A percentile compares a stretch with the other conserved stretches of the same genome.
phyloP scores from a whole-genome alignment of 148 eudicot genomes.

The Rhododendron griersonianum region DNA sequence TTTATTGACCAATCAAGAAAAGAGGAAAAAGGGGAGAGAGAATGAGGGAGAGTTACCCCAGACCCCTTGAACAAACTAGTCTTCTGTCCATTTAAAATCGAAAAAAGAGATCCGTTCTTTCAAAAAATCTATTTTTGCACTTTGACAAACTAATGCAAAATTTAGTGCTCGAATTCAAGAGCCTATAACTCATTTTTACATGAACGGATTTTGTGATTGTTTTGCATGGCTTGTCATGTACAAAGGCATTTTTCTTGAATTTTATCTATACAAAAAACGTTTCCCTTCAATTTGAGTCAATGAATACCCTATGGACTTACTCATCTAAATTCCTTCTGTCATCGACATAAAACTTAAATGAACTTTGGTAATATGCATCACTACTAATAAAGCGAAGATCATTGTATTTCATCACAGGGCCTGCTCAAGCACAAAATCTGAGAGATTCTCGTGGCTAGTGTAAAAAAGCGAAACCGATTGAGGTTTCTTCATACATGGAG shows the following conservation, averaged over 20 bases:
- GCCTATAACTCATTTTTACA: background rate
- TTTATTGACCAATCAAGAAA: background rate
- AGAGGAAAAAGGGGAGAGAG: background rate
- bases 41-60: background rate
- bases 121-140: background rate
- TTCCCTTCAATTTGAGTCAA: background rate
- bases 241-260: background rate
- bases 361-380: background rate
- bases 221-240: background rate
- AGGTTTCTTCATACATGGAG: no score
- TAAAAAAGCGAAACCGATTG: no score
- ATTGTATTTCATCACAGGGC: constrained; percentile 36
- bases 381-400: background rate
- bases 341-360: background rate
- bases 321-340: background rate
- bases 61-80: background rate
- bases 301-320: background rate
- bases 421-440: constrained; percentile 93
- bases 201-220: background rate
- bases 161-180: background rate
- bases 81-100: background rate
- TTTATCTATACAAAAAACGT: background rate
- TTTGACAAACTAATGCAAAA: background rate
- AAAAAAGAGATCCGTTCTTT: background rate
- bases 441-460: constrained; percentile 46